phyloP scores from a whole-genome alignment of 164 flowering plant species.

The Warburgia ugandensis region DNA sequence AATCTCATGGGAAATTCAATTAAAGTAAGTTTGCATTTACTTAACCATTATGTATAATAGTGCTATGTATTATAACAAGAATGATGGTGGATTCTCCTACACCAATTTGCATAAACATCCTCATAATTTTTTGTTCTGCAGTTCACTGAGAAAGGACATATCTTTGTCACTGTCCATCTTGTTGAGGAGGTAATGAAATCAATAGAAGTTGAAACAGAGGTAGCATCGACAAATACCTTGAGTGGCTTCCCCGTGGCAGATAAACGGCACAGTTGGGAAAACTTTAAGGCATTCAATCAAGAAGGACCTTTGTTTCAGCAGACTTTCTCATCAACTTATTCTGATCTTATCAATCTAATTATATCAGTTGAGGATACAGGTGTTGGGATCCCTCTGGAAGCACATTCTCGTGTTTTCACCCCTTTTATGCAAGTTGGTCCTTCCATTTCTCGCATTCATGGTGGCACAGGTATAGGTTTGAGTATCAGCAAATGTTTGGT shows the following conservation, averaged over 20 bases:
- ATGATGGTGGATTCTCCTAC: not conserved
- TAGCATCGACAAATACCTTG: slow-evolving; percentile 40
- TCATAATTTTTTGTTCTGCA: slow-evolving; percentile 7
- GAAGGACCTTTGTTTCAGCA: slow-evolving; percentile 15
- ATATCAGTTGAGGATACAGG: slow-evolving; percentile 96
- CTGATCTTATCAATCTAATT: slow-evolving; percentile 39
- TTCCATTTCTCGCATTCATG: slow-evolving; percentile 83
- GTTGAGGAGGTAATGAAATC: slow-evolving; percentile 48
- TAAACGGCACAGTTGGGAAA: slow-evolving; percentile 74
- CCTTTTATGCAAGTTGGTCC: slow-evolving; percentile 97
- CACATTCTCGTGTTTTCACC: slow-evolving; percentile 70
- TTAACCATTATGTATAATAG: not conserved
- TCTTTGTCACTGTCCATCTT: slow-evolving; percentile 77
- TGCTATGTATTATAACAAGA: too few species aligned
- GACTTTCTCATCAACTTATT: too few species aligned
- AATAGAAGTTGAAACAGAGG: slow-evolving; percentile 18
- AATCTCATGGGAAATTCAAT: slow-evolving; percentile 94
- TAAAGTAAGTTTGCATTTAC: slow-evolving; percentile 45
- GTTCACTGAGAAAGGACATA: slow-evolving; percentile 34
- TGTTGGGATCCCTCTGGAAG: slow-evolving; percentile 65
- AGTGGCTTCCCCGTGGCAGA: slow-evolving; percentile 79
- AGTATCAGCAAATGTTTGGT: slow-evolving; percentile 86
- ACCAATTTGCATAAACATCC: not conserved
- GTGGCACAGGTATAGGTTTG: slow-evolving; percentile 95
- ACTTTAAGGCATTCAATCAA: slow-evolving; percentile 37